Evolutionary conservation across 1,284 basidiomycete genomes (phyloP), one percentile per base, ranked within the genome.

Genomic region (Ustilago vetiveriae): DNA sequence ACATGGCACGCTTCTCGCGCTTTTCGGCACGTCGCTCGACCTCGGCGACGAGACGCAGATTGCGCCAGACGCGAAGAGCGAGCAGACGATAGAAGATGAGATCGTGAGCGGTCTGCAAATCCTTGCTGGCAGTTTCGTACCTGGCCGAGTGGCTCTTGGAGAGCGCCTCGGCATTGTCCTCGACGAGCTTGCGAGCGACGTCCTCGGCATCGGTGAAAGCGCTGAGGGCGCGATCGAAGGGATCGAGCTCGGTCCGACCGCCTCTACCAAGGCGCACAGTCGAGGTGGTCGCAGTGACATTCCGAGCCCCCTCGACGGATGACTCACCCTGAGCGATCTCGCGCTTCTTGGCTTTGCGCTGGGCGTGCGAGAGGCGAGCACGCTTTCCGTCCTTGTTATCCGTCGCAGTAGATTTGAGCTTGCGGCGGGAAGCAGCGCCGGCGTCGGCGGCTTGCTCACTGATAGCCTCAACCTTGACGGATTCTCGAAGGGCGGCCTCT

Each of bases 401-500:
- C 6, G 46, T n/a, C 11, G 24, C 37, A 13, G 46, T 7, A 6
- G 48, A 29, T 6, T 59, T 56, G 22, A 41, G 22, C 26, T 56
- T 62, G 56, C 60, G 49, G n/a, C 39, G 17, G 29, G 39, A 38
- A 19, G 49, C 36, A 2, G 51, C 14, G 11, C 32, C 43, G 9
- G 39, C 39, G 3, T 48, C 51, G 13, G 55, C 47, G 13, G 56
- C 45, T 16, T 22, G 37, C 26, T 67, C 46, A 32, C 47, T 50
- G 29, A 64, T 35, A 7, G 64, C 58, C 33, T 64, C 69, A 49
- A 62, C 55, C 37, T 38, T 46, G 33, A 73, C 86, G 48, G 83
- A 83, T n/a, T 60, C 56, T 27, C 60, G 53, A 1, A 80, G 64
- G 3, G 57, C 55, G n/a, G 68, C 79, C 74, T 94, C 88, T 3